A percentile compares a stretch with the other conserved stretches of the same genome.
Conservation (phyloP, 2,329 filamentous ascomycete genomes). For the Pyrenophora graminea region DNA sequence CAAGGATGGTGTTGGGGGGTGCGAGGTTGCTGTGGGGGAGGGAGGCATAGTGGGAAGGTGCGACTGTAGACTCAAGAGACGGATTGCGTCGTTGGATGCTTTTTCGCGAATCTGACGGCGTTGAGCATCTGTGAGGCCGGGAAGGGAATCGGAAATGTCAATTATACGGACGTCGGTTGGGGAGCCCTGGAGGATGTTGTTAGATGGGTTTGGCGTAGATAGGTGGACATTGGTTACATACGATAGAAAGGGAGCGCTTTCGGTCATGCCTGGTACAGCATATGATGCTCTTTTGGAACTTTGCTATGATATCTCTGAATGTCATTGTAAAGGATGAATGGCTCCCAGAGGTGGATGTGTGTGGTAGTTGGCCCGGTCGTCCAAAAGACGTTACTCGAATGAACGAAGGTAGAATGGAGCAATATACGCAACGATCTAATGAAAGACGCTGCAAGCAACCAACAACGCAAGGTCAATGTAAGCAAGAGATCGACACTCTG, state of each 20-base stretch:
- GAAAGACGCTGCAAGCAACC: constrained; percentile 2
- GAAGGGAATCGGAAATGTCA: constrained; percentile 33
- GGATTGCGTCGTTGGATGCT: constrained; percentile 35
- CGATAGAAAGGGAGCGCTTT: constrained; percentile 10
- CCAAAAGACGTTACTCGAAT: not conserved
- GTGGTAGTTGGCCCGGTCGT: not conserved
- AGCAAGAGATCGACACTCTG: too few relatives aligned
- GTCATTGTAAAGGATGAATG: constrained; percentile 15
- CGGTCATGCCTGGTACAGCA: constrained; percentile 30
- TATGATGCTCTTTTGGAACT: constrained; percentile 27
- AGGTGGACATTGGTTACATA: not conserved
- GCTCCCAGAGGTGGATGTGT: too few relatives aligned
- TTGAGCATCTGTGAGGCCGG: constrained; percentile 36
- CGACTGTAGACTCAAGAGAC: constrained; percentile 28
- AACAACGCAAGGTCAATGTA: not conserved
- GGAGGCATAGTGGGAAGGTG: constrained; percentile 18
- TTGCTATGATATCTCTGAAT: constrained; percentile 28
- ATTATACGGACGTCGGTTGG: constrained; percentile 39
- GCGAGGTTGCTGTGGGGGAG: constrained; percentile 17
- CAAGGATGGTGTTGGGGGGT: constrained; percentile 9
- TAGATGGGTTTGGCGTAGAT: not conserved
- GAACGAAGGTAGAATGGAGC: not conserved
- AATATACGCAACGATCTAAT: not conserved
- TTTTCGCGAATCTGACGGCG: constrained; percentile 37
- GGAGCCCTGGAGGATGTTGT: constrained; percentile 23